phyloP scores from a whole-genome alignment of 169 alveolate genomes.

The Babesia bovis region DNA sequence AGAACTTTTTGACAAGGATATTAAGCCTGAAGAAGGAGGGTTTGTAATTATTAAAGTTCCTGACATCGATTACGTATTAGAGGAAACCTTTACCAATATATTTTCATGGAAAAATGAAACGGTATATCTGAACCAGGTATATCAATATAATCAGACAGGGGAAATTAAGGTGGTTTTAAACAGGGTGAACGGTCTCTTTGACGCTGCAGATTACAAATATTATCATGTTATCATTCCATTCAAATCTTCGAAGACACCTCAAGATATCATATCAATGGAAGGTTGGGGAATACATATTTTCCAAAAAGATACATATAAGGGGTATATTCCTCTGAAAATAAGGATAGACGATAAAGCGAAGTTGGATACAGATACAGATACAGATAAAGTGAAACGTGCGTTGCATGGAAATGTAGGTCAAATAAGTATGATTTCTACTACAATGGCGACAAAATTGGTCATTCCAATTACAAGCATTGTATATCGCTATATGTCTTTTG shows the following conservation, averaged over 20 bases:
- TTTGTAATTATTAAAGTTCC: no score
- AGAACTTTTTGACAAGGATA: no score
- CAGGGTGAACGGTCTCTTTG: no score
- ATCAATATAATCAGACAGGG: no score
- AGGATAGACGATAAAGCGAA: no score
- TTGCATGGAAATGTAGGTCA: background rate
- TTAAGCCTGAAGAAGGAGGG: no score
- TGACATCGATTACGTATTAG: no score
- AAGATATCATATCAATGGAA: background rate
- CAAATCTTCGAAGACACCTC: background rate
- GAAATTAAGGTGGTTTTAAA: no score
- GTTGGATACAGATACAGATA: background rate
- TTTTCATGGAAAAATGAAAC: no score
- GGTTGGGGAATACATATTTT: background rate
- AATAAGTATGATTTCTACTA: background rate
- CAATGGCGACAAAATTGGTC: background rate
- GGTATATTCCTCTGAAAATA: no score
- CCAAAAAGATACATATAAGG: background rate
- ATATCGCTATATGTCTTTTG: background rate
- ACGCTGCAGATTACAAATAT: background rate
- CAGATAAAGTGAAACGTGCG: background rate
- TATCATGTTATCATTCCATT: slow-evolving; percentile 5
- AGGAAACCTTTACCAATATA: no score
- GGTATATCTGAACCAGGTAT: no score
- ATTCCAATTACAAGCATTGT: background rate